Percentiles rank a stretch among this genome's conserved stretches.
Evolutionary conservation across 352 stramenopile genomes (phyloP).

Genomic region (Phytopythium helicoides): DNA sequence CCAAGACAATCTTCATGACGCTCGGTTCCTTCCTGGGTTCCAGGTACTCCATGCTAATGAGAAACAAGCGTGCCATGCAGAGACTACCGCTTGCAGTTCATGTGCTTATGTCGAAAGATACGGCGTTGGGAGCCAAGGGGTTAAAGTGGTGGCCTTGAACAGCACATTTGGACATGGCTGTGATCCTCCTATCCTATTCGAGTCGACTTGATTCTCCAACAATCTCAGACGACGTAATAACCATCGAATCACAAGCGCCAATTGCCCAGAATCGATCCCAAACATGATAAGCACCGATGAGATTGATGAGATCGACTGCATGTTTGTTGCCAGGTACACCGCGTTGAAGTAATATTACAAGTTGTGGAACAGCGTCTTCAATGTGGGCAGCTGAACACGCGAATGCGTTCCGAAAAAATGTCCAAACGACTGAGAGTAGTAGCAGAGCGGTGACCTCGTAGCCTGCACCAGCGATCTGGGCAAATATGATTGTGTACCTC

Average conservation of each 20-base stretch:
- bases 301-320: slow-evolving; percentile 15
- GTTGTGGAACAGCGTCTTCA: slow-evolving; percentile 15
- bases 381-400: slow-evolving; percentile 9
- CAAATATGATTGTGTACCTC: slow-evolving; percentile 19
- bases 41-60: too few relatives aligned
- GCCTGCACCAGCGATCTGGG: slow-evolving; percentile 1
- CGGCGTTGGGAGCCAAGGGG: too few relatives aligned
- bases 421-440: slow-evolving; percentile 18
- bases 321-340: slow-evolving; percentile 17
- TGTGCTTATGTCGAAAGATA: too few relatives aligned
- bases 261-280: slow-evolving; percentile 10
- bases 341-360: slow-evolving; percentile 32
- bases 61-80: too few relatives aligned
- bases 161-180: too few relatives aligned
- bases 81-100: too few relatives aligned
- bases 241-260: background rate
- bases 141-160: too few relatives aligned
- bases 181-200: too few relatives aligned
- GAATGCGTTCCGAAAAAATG: slow-evolving; percentile 22
- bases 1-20: too few relatives aligned
- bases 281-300: slow-evolving; percentile 7
- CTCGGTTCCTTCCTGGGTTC: too few relatives aligned
- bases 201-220: too few relatives aligned
- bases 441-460: slow-evolving; percentile 21
- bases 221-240: too few relatives aligned